These are phyloP conservation scores for Zymoseptoria crescenta DNA, from an alignment of 2,329 filamentous ascomycete species.

Conservation along the genomic window DNA sequence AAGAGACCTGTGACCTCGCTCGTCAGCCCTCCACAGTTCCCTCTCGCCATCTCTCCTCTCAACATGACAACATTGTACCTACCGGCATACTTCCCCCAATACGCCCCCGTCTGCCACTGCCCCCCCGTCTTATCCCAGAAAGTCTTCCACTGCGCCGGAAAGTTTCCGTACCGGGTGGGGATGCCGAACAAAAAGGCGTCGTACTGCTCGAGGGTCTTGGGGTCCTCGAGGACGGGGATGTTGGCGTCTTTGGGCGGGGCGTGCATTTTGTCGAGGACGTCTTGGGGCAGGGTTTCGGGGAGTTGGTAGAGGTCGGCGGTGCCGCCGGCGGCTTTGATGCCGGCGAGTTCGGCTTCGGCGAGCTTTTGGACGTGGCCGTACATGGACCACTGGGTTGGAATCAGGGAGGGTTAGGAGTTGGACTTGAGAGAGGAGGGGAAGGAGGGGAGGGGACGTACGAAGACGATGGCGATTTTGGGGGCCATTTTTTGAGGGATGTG, in stretches of 20 bases:
- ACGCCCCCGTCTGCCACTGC: conserved; percentile 68
- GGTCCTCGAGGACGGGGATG: conserved; percentile 54
- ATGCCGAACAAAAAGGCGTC: conserved; percentile 90
- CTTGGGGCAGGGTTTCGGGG: conserved; percentile 74
- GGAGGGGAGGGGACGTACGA: conserved; percentile 48
- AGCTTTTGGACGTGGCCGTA: conserved; percentile 67
- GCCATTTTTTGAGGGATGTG: conserved; percentile 55
- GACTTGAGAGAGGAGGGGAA: background rate
- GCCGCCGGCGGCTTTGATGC: conserved; percentile 82
- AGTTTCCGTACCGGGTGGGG: conserved; percentile 94
- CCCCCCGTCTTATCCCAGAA: conserved; percentile 74
- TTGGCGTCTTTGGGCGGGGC: conserved; percentile 66
- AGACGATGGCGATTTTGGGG: conserved; percentile 87
- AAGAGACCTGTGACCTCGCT: too few species aligned
- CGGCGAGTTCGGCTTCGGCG: conserved; percentile 83
- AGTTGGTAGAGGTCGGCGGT: conserved; percentile 78
- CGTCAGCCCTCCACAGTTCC: too few species aligned
- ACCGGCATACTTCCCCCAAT: conserved; percentile 75
- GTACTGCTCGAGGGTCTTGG: conserved; percentile 60
- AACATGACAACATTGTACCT: too few species aligned
- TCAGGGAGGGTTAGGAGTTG: background rate
- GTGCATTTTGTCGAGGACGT: conserved; percentile 85
- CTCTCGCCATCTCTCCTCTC: too few species aligned
- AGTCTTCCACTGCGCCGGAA: conserved; percentile 88
- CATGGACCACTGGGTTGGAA: conserved; percentile 12